A percentile compares a stretch with the other conserved stretches of the same genome.
Conservation (phyloP, 129 eudicot genomes). For the Apium graveolens region DNA sequence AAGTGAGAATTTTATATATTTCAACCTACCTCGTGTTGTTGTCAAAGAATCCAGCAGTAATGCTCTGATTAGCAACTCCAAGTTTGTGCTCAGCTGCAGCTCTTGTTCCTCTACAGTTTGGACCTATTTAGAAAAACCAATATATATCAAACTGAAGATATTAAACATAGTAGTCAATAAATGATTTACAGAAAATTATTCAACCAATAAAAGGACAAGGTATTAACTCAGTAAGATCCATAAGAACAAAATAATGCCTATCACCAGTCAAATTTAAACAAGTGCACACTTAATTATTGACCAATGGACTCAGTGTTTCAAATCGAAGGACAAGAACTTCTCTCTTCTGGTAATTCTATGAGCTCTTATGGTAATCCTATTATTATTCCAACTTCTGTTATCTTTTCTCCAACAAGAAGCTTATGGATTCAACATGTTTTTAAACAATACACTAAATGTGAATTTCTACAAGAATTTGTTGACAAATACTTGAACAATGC, state of each 20-base stretch:
- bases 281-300: slow-evolving; percentile 2
- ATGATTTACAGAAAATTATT: not conserved
- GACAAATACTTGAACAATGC: not conserved
- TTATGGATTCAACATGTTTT: not conserved
- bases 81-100: slow-evolving; percentile 99
- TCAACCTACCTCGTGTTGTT: slow-evolving; percentile 77
- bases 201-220: not conserved
- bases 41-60: slow-evolving; percentile 98
- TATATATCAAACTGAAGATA: not conserved
- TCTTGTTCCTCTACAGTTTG: slow-evolving; percentile 98
- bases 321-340: slow-evolving; percentile 97
- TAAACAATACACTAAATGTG: not conserved
- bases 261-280: not conserved
- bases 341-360: slow-evolving; percentile 98
- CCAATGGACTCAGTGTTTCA: slow-evolving; percentile 59
- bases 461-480: not conserved
- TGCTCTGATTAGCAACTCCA: slow-evolving; percentile 99
- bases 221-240: not conserved
- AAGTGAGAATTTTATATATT: not conserved
- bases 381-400: not conserved
- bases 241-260: not conserved
- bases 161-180: not conserved
- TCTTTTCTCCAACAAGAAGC: not conserved
- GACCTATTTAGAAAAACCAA: slow-evolving; percentile 34
- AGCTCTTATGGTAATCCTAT: slow-evolving; percentile 93